phyloP scores from a whole-genome alignment of 768 basidiomycete genomes.

The Tubosaeta sp. region DNA sequence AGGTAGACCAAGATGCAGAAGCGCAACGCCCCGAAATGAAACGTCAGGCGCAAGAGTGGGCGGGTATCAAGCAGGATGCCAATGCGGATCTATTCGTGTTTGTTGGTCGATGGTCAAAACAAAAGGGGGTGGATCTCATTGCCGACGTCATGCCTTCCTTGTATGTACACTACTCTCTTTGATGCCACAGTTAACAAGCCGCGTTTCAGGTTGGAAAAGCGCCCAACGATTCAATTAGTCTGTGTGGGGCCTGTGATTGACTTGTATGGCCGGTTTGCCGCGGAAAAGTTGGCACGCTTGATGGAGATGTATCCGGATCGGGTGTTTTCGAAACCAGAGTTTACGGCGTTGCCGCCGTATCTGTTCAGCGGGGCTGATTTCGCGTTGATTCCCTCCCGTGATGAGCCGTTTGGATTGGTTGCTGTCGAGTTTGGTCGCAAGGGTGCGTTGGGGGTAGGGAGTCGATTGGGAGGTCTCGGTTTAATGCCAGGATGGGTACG shows the following conservation, averaged over 20 bases:
- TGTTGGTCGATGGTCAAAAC: constrained; percentile 97
- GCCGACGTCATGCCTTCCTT: constrained; percentile 92
- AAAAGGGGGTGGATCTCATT: constrained; percentile 96
- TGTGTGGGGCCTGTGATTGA: constrained; percentile 94
- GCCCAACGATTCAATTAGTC: constrained; percentile 80
- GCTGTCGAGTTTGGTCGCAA: constrained; percentile 96
- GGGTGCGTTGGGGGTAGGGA: constrained; percentile 93
- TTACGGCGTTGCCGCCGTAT: constrained; percentile 89
- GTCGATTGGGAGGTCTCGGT: constrained; percentile 90
- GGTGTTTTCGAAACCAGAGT: constrained; percentile 95
- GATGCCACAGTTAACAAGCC: background rate
- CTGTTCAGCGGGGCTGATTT: constrained; percentile 95
- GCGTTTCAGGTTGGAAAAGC: constrained; percentile 68
- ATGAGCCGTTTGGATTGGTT: constrained; percentile 94
- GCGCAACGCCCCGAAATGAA: constrained; percentile 89
- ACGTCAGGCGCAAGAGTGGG: constrained; percentile 94
- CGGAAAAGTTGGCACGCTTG: constrained; percentile 86
- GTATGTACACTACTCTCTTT: constrained; percentile 39
- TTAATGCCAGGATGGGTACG: constrained; percentile 97
- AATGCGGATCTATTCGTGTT: constrained; percentile 90
- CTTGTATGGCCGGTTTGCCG: constrained; percentile 91
- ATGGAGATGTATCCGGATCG: constrained; percentile 96
- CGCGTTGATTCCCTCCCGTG: constrained; percentile 91
- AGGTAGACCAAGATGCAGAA: constrained; percentile 78
- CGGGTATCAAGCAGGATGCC: constrained; percentile 87